Base-by-base conservation (phyloP, 306 rosid genomes). In the Chamaecrista fasciculata region DNA sequence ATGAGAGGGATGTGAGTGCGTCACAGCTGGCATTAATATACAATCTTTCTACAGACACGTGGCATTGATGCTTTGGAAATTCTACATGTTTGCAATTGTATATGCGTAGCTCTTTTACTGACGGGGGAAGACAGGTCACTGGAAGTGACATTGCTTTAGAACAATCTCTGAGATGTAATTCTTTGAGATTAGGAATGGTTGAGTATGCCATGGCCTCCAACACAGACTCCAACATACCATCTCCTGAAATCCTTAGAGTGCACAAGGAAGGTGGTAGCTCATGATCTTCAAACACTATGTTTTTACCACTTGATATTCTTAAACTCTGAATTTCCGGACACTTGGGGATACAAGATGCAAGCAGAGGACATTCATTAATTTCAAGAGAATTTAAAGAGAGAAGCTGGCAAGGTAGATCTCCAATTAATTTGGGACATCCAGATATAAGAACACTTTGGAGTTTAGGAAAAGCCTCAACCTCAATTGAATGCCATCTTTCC, bases 401-500 rank as follows among this genome's bases (percentile, higher is more conserved):
- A 47, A 65, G 48, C 2, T 58, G 55, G 24, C 7, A 0, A 6
- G 55, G 69, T 15, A 58, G 10, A 26, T 6, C 50, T 58, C 48
- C 39, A 24, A 1, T 28, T 55, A 55, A 26, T 26, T 26, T 55
- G 21, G 70, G 70, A 11, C 80, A 76, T 14, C 2, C 0, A 1
- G 0, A 0, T 10, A 68, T 18, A 4, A 0, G 0, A 11, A 76
- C 48, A 0, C 0, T 0, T 21, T 14, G 40, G 0, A 76, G 70
- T 16, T 26, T 10, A 36, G 69, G 67, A 40, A 76, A 68, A 9
- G 75, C 37, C 24, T 50, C 4, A 6, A 40, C n/a, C 0, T 58
- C 69, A 37, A 19, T 4, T 33, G 63, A 16, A 28, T 1, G 4
- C 79, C 79, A 75, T 28, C 11, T 18, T 50, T 50, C 23, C 75